Conservation (phyloP, 225 moss, liverwort and hornwort genomes). For the Straminergon stramineum region DNA sequence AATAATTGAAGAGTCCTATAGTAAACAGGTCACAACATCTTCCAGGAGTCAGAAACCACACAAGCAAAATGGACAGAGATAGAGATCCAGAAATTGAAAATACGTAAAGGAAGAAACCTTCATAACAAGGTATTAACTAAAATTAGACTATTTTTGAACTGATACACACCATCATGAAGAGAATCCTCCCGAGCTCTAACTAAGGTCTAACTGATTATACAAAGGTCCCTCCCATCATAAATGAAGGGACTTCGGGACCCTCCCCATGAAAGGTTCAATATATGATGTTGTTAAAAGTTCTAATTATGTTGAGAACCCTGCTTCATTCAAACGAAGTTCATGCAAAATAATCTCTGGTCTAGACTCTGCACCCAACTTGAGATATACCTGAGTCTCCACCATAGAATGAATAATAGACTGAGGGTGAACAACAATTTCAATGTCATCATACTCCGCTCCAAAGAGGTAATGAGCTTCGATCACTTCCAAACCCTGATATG, state of each 20-base stretch:
- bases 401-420: constrained; percentile 98
- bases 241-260: background rate
- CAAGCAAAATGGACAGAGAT: background rate
- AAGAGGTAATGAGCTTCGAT: constrained; percentile 97
- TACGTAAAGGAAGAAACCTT: background rate
- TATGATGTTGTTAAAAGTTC: background rate
- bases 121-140: background rate
- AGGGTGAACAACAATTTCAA: constrained; percentile 91
- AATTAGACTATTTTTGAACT: background rate
- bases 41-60: background rate
- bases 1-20: constrained; percentile 84
- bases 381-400: constrained; percentile 93
- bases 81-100: background rate
- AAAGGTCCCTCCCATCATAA: background rate
- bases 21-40: background rate
- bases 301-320: background rate
- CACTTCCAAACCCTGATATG: constrained; percentile 81
- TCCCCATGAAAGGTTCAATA: background rate
- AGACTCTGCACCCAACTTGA: background rate
- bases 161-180: background rate
- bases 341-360: background rate
- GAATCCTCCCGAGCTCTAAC: background rate
- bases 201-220: background rate
- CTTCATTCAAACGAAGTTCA: background rate
- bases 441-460: constrained; percentile 83